phyloP scores from a whole-genome alignment of 2,329 filamentous ascomycete species.

The Fusarium transvaalense region DNA sequence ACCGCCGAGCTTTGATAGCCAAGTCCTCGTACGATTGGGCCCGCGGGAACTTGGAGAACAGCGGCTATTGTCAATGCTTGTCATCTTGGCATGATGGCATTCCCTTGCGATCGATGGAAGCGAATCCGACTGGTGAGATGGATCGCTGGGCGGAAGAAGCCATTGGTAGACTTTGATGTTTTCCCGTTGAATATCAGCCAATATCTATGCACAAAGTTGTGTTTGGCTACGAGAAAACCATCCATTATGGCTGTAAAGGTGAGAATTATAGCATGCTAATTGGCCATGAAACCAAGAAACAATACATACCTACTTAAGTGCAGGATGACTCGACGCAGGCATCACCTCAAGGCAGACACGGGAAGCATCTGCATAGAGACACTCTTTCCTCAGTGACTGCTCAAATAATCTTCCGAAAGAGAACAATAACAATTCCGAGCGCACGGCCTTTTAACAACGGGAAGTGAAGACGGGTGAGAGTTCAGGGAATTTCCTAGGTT shows the following conservation, averaged over 20 bases:
- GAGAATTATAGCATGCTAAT: neutral
- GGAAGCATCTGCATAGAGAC: neutral
- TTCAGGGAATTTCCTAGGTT: neutral
- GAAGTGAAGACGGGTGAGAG: neutral
- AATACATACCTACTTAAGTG: neutral
- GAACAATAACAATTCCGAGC: no score
- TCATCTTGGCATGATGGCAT: constrained; percentile 9
- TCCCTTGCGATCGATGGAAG: neutral
- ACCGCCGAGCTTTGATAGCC: constrained; percentile 14
- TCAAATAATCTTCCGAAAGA: neutral
- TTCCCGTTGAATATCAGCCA: neutral
- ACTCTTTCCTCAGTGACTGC: neutral
- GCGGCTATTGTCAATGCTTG: constrained; percentile 3
- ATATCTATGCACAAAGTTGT: neutral
- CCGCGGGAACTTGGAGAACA: neutral
- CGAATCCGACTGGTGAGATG: neutral
- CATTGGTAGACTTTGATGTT: neutral
- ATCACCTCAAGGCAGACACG: neutral
- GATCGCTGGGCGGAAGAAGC: neutral
- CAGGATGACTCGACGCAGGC: neutral
- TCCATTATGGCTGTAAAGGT: neutral
- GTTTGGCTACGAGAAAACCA: neutral
- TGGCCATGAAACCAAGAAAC: no score
- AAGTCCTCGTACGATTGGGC: constrained; percentile 15
- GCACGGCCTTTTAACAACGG: neutral